These are phyloP conservation scores for Pichia phayaonensis DNA, from an alignment of 805 yeast species.

Conservation along the genomic window DNA sequence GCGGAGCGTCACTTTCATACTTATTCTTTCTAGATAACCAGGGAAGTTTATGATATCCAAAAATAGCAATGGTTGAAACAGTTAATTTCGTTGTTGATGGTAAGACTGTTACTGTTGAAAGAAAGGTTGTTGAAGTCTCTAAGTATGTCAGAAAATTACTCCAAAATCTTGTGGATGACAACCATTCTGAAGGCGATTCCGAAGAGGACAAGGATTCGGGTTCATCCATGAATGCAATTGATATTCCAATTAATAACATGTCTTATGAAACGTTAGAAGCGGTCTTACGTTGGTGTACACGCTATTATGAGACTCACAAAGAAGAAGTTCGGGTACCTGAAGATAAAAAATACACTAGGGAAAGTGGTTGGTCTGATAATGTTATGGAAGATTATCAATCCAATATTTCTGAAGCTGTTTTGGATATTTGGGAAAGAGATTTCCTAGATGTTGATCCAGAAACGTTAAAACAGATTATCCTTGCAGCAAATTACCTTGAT, in stretches of 20 bases:
- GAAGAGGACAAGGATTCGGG: background rate
- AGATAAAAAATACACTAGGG: background rate
- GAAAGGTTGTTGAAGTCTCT: background rate
- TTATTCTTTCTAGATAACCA: background rate
- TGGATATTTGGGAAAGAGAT: conserved; percentile 82
- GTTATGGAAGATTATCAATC: conserved; percentile 52
- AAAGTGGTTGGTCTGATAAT: conserved; percentile 24
- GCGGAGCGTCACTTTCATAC: too few species aligned
- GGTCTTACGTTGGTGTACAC: conserved; percentile 12
- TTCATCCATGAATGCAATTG: background rate
- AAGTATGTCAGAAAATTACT: background rate
- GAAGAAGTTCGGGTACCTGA: background rate
- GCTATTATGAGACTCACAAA: conserved; percentile 6
- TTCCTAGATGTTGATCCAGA: conserved; percentile 84
- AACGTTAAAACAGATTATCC: conserved; percentile 60
- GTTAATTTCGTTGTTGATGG: background rate
- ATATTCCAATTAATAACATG: conserved; percentile 9
- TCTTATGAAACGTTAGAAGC: conserved; percentile 3
- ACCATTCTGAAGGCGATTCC: background rate
- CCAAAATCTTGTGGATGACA: background rate
- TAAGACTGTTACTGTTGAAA: background rate
- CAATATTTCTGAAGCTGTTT: conserved; percentile 33
- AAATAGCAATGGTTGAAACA: background rate
- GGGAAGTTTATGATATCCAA: background rate
- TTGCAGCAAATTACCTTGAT: conserved; percentile 72